These are phyloP conservation scores for Selaginella tamariscina DNA, from an alignment of 75 land plant species.

Conservation along the genomic window DNA sequence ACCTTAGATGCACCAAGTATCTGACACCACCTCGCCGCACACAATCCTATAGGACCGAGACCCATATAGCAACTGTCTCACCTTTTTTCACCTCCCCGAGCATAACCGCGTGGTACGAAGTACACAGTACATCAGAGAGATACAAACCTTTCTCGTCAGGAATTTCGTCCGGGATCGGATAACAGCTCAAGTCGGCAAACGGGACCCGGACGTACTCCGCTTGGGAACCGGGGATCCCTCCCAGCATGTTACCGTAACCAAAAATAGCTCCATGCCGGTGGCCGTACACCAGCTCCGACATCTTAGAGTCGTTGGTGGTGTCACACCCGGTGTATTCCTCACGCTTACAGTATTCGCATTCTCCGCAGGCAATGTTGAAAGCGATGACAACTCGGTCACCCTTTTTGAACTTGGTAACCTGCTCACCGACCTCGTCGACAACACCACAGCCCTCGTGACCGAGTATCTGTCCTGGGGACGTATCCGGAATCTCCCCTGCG, in stretches of 20 bases:
- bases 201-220: not conserved
- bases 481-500: constrained; percentile 16
- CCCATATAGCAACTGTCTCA: constrained; percentile 28
- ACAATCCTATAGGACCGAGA: constrained; percentile 19
- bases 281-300: not conserved
- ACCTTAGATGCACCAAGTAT: constrained; percentile 3
- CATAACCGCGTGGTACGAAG: constrained; percentile 20
- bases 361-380: constrained; percentile 24
- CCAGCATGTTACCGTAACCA: not conserved
- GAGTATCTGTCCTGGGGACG: constrained; percentile 16
- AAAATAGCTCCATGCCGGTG: not conserved
- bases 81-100: constrained; percentile 22
- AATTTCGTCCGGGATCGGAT: not conserved
- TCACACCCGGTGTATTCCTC: constrained; percentile 19
- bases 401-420: constrained; percentile 10
- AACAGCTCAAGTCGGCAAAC: not conserved
- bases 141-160: not conserved
- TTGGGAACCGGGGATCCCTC: not conserved
- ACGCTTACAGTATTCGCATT: constrained; percentile 11
- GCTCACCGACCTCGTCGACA: constrained; percentile 21
- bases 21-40: constrained; percentile 18
- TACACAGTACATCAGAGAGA: not conserved
- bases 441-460: constrained; percentile 20
- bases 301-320: constrained; percentile 14
- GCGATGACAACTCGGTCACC: constrained; percentile 23